Conservation (phyloP, 257 asterid genomes). For the Eucommia ulmoides region DNA sequence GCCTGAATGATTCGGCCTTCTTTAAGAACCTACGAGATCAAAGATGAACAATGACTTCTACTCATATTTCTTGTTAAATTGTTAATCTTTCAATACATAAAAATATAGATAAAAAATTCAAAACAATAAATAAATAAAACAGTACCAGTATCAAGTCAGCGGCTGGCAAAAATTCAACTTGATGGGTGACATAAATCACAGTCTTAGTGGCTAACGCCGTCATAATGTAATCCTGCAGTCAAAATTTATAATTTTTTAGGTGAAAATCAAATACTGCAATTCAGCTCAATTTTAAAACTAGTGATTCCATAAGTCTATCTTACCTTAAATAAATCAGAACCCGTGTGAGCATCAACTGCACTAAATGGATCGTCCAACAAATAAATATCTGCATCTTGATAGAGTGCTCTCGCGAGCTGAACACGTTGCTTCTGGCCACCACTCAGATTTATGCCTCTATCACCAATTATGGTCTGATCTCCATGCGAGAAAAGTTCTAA, state of each 20-base stretch:
- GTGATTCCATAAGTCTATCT: not conserved
- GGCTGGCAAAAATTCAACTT: constrained; percentile 92
- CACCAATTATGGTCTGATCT: constrained; percentile 96
- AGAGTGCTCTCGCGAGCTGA: constrained; percentile 95
- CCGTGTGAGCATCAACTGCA: constrained; percentile 98
- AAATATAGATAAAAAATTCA: not conserved
- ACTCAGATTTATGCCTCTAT: constrained; percentile 95
- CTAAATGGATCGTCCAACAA: constrained; percentile 96
- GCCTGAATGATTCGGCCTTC: constrained; percentile 89
- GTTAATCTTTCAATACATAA: not conserved
- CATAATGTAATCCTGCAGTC: constrained; percentile 84
- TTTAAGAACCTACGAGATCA: constrained; percentile 62
- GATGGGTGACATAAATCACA: constrained; percentile 89
- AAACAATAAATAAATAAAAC: not conserved
- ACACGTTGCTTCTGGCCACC: constrained; percentile 99
- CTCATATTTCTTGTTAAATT: not conserved
- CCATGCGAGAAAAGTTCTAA: constrained; percentile 90
- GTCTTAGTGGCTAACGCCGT: constrained; percentile 77
- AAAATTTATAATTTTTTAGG: constrained; percentile 16
- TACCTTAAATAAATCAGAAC: constrained; percentile 90
- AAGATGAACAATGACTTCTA: constrained; percentile 10
- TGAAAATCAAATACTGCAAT: constrained; percentile 12
- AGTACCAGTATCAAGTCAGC: constrained; percentile 93
- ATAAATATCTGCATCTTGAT: constrained; percentile 94
- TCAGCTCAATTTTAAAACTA: not conserved